phyloP scores from a whole-genome alignment of 2,329 filamentous ascomycete species.

The Fusarium decemcellulare region DNA sequence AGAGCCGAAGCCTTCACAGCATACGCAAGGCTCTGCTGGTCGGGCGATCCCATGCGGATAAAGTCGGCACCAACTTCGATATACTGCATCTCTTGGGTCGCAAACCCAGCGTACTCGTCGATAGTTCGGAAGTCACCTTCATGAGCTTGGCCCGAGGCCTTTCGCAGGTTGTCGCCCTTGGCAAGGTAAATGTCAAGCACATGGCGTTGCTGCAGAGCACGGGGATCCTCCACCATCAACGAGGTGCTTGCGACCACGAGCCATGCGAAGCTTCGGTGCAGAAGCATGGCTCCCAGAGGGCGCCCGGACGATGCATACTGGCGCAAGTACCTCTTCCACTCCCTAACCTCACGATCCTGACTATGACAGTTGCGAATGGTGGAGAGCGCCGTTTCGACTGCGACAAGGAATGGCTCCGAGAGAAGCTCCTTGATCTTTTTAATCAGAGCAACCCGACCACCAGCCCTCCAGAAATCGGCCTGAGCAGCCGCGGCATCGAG shows the following conservation, averaged over 20 bases:
- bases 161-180: conserved; percentile 63
- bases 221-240: conserved; percentile 75
- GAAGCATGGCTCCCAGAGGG: conserved; percentile 90
- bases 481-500: conserved; percentile 85
- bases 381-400: conserved; percentile 90
- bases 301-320: conserved; percentile 86
- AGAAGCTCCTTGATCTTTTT: conserved; percentile 80
- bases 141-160: conserved; percentile 50
- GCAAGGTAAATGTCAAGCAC: conserved; percentile 82
- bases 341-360: conserved; percentile 75
- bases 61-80: conserved; percentile 94
- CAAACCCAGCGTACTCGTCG: conserved; percentile 78
- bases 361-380: conserved; percentile 86
- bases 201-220: conserved; percentile 72
- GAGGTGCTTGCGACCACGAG: conserved; percentile 85
- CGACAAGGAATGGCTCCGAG: conserved; percentile 87
- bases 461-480: conserved; percentile 84
- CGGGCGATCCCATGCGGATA: conserved; percentile 81
- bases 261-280: conserved; percentile 91
- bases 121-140: conserved; percentile 70
- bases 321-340: conserved; percentile 90
- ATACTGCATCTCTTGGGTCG: conserved; percentile 86
- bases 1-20: conserved; percentile 88
- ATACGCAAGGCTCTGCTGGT: conserved; percentile 89
- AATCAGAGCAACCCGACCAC: conserved; percentile 81